phyloP scores from a whole-genome alignment of 2,329 filamentous ascomycete species.

The Trichophyton simii region DNA sequence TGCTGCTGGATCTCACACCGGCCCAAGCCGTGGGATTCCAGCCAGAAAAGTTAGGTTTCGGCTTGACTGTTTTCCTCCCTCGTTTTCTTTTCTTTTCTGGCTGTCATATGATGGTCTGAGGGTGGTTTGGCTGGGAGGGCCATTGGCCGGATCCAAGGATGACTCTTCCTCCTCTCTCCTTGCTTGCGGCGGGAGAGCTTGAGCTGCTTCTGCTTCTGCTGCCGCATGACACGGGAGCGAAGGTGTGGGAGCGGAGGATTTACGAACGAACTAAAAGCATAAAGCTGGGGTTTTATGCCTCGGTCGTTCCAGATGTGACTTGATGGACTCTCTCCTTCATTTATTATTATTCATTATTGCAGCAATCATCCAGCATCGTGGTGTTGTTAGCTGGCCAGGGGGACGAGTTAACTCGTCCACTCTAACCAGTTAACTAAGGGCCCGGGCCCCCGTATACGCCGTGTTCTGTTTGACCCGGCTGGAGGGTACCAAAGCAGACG shows the following conservation, averaged over 20 bases:
- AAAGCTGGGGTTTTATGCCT: neutral
- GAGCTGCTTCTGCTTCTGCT: neutral
- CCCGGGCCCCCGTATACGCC: neutral
- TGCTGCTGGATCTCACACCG: neutral
- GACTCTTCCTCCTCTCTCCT: neutral
- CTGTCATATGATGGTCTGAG: neutral
- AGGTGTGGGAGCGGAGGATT: neutral
- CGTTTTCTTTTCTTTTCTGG: neutral
- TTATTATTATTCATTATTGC: too few relatives aligned
- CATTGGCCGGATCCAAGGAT: neutral
- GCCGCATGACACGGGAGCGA: conserved; percentile 1
- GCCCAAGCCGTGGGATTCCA: neutral
- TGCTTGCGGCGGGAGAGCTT: neutral
- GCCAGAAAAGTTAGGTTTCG: neutral
- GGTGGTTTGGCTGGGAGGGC: neutral
- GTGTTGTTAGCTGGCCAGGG: too few relatives aligned
- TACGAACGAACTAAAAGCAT: neutral
- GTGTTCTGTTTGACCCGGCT: neutral
- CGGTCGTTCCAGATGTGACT: neutral
- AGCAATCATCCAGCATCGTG: too few relatives aligned
- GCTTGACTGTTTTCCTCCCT: neutral
- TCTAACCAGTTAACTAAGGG: too few relatives aligned
- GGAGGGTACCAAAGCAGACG: neutral
- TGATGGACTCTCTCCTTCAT: neutral
- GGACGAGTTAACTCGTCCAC: neutral